phyloP scores from a whole-genome alignment of 805 yeast species.

The Monosporozyma aquatica region DNA sequence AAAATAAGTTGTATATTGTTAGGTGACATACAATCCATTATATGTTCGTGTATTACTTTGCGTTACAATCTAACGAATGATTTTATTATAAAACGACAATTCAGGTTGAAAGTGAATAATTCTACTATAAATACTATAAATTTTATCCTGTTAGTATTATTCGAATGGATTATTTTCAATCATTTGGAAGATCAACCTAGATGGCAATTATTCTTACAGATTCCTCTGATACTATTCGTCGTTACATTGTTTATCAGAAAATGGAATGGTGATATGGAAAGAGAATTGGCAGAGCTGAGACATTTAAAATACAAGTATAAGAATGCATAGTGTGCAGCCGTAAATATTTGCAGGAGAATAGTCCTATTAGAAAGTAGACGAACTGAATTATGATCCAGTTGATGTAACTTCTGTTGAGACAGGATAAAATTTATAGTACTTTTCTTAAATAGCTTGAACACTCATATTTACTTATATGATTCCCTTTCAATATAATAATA shows the following conservation, averaged over 20 bases:
- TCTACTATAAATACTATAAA: constrained; percentile 16
- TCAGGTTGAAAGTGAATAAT: constrained; percentile 15
- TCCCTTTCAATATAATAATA: no score
- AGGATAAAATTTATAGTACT: no score
- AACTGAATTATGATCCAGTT: no score
- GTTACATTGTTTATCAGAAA: constrained; percentile 13
- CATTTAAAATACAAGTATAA: constrained; percentile 28
- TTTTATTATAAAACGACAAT: constrained; percentile 9
- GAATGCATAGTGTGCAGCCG: constrained; percentile 19
- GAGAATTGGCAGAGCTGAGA: constrained; percentile 18
- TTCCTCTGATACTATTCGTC: constrained; percentile 20
- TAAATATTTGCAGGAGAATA: no score
- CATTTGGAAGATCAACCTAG: constrained; percentile 10
- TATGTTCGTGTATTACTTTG: constrained; percentile 20
- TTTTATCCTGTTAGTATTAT: constrained; percentile 17
- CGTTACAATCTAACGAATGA: constrained; percentile 23
- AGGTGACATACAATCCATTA: constrained; percentile 18
- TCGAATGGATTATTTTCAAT: constrained; percentile 21
- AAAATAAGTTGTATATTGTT: constrained; percentile 7
- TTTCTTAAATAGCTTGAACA: no score
- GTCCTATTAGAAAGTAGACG: no score
- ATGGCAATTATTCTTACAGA: constrained; percentile 12
- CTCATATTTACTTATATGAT: no score
- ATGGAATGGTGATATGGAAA: constrained; percentile 19
- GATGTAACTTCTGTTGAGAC: no score